phyloP scores from a whole-genome alignment of 2,329 filamentous ascomycete species.

The Colletotrichum godetiae region DNA sequence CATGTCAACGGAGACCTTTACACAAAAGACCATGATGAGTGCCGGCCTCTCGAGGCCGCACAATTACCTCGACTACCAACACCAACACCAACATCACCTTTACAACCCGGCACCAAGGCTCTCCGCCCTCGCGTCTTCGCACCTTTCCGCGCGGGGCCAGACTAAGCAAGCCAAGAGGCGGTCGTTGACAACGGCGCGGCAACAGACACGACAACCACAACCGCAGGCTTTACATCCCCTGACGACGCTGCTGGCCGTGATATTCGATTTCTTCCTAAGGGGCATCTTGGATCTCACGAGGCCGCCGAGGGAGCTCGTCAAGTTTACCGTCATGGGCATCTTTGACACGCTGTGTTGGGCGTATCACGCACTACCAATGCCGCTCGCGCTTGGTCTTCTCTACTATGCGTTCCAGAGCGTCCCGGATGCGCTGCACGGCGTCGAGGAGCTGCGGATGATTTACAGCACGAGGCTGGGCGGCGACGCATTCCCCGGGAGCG shows the following conservation, averaged over 20 bases:
- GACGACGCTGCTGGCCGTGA: slow-evolving; percentile 19
- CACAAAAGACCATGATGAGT: slow-evolving; percentile 29
- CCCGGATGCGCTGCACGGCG: slow-evolving; percentile 16
- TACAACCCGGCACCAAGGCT: slow-evolving; percentile 33
- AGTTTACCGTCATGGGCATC: slow-evolving; percentile 18
- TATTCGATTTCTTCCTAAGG: slow-evolving; percentile 28
- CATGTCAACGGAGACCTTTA: slow-evolving; percentile 35
- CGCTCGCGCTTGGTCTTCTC: slow-evolving; percentile 26
- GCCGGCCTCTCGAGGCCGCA: slow-evolving; percentile 33
- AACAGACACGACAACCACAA: slow-evolving; percentile 16
- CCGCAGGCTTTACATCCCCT: slow-evolving; percentile 22
- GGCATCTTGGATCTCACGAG: slow-evolving; percentile 30
- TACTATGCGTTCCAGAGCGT: slow-evolving; percentile 33
- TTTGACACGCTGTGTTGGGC: slow-evolving; percentile 29
- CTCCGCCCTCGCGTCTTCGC: slow-evolving; percentile 27
- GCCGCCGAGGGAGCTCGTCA: slow-evolving; percentile 24
- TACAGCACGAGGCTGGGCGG: slow-evolving; percentile 4
- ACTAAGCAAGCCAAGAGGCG: slow-evolving; percentile 28
- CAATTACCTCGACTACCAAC: slow-evolving; percentile 26
- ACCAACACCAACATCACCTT: slow-evolving; percentile 21
- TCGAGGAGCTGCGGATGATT: slow-evolving; percentile 23
- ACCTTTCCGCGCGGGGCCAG: slow-evolving; percentile 14
- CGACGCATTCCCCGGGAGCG: neutral
- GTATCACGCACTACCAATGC: slow-evolving; percentile 29
- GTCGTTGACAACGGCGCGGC: slow-evolving; percentile 19